A percentile compares a stretch with the other conserved stretches of the same genome.
These are phyloP conservation scores for Pestalotiopsis sp. DNA, from an alignment of 2,329 filamentous ascomycete genomes.

Conservation along the genomic window DNA sequence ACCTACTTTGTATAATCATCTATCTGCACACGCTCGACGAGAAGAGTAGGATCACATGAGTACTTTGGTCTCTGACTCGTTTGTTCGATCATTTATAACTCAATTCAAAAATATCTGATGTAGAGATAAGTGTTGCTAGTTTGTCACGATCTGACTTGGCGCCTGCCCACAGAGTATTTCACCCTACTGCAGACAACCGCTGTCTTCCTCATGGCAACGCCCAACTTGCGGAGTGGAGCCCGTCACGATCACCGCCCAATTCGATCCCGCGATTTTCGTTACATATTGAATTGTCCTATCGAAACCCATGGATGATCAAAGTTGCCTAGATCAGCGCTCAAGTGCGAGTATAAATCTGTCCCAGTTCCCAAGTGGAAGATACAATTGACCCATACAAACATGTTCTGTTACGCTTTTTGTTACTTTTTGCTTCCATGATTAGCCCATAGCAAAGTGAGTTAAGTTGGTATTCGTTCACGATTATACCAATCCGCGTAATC, in stretches of 20 bases:
- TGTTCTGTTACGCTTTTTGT: background rate
- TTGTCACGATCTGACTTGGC: background rate
- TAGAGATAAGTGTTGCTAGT: background rate
- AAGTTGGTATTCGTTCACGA: too few species aligned
- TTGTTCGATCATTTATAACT: background rate
- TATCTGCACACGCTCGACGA: background rate
- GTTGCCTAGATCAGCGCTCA: background rate
- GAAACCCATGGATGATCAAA: background rate
- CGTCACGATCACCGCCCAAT: background rate
- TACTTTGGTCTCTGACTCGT: background rate
- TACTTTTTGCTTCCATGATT: background rate
- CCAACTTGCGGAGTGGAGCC: background rate
- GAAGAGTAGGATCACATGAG: background rate
- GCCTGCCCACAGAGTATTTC: background rate
- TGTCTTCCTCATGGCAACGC: background rate
- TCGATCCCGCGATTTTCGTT: background rate
- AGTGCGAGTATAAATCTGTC: background rate
- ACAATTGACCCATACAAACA: background rate
- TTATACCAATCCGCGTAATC: too few species aligned
- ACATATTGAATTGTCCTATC: background rate
- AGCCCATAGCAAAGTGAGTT: background rate
- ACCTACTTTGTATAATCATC: background rate
- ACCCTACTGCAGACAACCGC: background rate
- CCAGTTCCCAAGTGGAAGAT: background rate
- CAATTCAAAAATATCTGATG: too few species aligned